A percentile compares a stretch with the other conserved stretches of the same genome.
phyloP scores from a whole-genome alignment of 73 alveolate genomes.

The Urostyla sp. region DNA sequence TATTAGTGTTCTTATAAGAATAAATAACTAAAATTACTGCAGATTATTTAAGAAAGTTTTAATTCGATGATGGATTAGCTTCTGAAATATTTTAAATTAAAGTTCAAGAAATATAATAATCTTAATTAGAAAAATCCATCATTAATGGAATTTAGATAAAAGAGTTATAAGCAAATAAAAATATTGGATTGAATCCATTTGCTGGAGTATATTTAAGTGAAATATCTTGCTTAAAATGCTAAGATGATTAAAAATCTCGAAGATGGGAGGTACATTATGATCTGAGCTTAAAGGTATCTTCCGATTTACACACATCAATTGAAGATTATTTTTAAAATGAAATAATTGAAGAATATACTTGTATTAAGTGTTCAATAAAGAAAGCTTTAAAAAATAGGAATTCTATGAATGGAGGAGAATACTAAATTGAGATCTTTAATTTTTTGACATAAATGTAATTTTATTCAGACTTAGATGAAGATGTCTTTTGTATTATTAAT shows the following conservation, averaged over 20 bases:
- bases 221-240: constrained; percentile 35
- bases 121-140: background rate
- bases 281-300: constrained; percentile 13
- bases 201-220: constrained; percentile 37
- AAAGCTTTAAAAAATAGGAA: too few relatives aligned
- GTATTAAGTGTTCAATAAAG: constrained; percentile 63
- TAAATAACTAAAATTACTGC: constrained; percentile 41
- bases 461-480: constrained; percentile 44
- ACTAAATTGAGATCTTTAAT: background rate
- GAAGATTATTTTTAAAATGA: constrained; percentile 35
- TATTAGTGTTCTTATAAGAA: constrained; percentile 35
- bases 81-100: background rate
- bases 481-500: background rate
- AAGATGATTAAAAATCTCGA: background rate
- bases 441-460: background rate
- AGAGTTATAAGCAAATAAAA: constrained; percentile 27
- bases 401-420: background rate
- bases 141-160: background rate
- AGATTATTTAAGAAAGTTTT: background rate
- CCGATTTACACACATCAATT: background rate
- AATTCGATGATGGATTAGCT: constrained; percentile 40
- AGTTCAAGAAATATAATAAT: background rate
- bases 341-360: constrained; percentile 33
- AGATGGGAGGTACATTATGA: constrained; percentile 54
- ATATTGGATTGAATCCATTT: constrained; percentile 46